These are phyloP conservation scores for Teratosphaeria epicoccoides DNA, from an alignment of 2,329 filamentous ascomycete genomes.

Conservation along the genomic window DNA sequence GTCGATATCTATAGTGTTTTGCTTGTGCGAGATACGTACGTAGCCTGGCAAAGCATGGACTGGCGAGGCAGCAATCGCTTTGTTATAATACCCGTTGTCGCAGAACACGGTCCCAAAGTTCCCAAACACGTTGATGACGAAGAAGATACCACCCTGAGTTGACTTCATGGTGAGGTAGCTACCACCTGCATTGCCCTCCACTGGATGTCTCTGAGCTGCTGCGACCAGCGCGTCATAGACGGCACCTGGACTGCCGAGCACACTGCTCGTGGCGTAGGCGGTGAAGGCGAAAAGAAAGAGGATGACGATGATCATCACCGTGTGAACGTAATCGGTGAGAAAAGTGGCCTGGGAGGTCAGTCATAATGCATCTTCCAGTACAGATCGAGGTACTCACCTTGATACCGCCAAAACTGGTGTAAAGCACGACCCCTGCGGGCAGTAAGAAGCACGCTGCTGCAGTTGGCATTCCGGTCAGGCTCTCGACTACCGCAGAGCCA, in stretches of 20 bases:
- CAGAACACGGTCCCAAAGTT: conserved; percentile 69
- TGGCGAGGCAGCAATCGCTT: conserved; percentile 78
- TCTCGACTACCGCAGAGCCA: conserved; percentile 62
- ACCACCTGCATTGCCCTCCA: conserved; percentile 67
- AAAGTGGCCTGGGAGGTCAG: conserved; percentile 51
- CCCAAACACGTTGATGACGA: conserved; percentile 74
- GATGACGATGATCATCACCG: conserved; percentile 72
- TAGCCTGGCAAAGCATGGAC: conserved; percentile 73
- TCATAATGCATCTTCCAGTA: too few relatives aligned
- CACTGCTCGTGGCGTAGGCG: conserved; percentile 62
- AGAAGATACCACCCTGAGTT: conserved; percentile 74
- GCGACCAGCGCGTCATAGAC: conserved; percentile 70
- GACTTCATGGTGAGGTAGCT: conserved; percentile 82
- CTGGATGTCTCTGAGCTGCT: conserved; percentile 59
- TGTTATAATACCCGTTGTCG: conserved; percentile 69
- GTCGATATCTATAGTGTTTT: too few relatives aligned
- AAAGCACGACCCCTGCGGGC: conserved; percentile 68
- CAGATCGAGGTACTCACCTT: too few relatives aligned
- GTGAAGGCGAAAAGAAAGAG: conserved; percentile 79
- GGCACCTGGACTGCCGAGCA: conserved; percentile 61
- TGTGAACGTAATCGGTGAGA: conserved; percentile 77
- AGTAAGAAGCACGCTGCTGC: conserved; percentile 76
- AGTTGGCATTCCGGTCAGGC: conserved; percentile 63
- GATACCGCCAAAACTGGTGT: conserved; percentile 65
- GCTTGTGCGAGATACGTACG: too few relatives aligned